Base-by-base conservation (phyloP, 257 asterid genomes). In the Plectranthus barbatus region DNA sequence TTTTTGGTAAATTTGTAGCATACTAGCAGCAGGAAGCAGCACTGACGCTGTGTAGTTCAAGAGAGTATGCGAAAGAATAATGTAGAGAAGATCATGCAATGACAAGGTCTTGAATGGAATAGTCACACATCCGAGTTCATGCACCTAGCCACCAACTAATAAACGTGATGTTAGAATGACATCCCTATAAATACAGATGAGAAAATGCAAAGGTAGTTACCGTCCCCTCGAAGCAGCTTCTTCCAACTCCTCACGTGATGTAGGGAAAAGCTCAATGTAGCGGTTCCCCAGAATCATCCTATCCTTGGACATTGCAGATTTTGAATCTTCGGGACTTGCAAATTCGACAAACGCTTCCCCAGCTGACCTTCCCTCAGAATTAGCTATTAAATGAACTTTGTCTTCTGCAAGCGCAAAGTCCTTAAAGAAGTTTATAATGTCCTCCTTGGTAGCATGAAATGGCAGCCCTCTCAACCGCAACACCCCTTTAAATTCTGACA, bases 281-380 rank as follows among this genome's bases (percentile, higher is more conserved):
- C 97, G 95, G 68, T 70, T 60, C 46, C 95, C 88, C 33, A 92
- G 69, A 18, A 85, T 89, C 95, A 74, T 85, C 82, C 97, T 82
- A 71, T 92, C 99, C 88, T 86, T 92, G 34, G 89, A 72, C 99
- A 89, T 86, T 21, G 97, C 97, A 76, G 84, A 85, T 72, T 61
- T 83, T 10, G 98, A 88, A 60, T 88, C 97, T 69, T 92, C 93
- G 14, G 95, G 72, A 74, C 78, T 84, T 17, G 78, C 84, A 80
- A 92, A 92, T 75, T 92, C 98, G 68, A 86, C 98, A 75, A 79
- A 84, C 2, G 97, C 97, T 84, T 92, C 99, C 63, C 99, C 97
- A 33, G 95, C 88, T 7, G 99, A 82, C 72, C 95, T 80, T 41
- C 97, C 96, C 74, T 85, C 95, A 3, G 88, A 80, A 67, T 80